Conservation (phyloP, 2,329 filamentous ascomycete species). For the Diaporthe citriasiana region DNA sequence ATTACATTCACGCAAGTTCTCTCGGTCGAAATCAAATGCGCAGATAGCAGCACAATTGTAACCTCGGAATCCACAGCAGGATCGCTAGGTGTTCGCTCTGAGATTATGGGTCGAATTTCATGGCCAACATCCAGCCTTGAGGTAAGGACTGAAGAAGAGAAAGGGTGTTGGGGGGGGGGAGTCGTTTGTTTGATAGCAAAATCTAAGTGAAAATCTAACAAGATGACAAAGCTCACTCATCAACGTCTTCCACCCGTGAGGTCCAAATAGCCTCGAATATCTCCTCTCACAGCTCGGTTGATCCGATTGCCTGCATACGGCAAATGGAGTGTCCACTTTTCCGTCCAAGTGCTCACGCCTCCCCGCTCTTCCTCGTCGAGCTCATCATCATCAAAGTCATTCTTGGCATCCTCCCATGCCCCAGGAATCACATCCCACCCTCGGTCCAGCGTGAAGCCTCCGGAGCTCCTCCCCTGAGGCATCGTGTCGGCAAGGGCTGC, state of each 20-base stretch:
- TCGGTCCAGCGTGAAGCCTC: slow-evolving; percentile 36
- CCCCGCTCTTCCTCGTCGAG: slow-evolving; percentile 23
- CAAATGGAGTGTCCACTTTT: slow-evolving; percentile 10
- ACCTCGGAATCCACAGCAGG: neutral
- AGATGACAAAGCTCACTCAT: neutral
- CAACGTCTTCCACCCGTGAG: slow-evolving; percentile 2
- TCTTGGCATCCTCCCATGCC: slow-evolving; percentile 18
- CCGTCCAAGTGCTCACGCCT: slow-evolving; percentile 12
- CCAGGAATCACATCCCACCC: slow-evolving; percentile 32
- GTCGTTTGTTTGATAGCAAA: neutral
- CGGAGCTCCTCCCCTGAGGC: neutral
- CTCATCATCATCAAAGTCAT: slow-evolving; percentile 26
- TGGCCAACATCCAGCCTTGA: neutral
- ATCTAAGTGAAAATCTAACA: too few species aligned
- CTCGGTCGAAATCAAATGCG: neutral
- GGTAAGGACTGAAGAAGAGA: neutral
- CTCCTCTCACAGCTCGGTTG: slow-evolving; percentile 13
- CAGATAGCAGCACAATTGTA: neutral
- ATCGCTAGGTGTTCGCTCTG: neutral
- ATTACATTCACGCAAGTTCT: neutral
- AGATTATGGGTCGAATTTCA: too few species aligned
- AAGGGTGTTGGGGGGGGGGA: too few species aligned
- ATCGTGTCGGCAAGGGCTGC: slow-evolving; percentile 26
- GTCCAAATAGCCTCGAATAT: slow-evolving; percentile 10
- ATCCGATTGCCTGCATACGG: slow-evolving; percentile 1